These are phyloP conservation scores for Pinus tabuliformis DNA, from an alignment of 75 land plant species.

Conservation along the genomic window DNA sequence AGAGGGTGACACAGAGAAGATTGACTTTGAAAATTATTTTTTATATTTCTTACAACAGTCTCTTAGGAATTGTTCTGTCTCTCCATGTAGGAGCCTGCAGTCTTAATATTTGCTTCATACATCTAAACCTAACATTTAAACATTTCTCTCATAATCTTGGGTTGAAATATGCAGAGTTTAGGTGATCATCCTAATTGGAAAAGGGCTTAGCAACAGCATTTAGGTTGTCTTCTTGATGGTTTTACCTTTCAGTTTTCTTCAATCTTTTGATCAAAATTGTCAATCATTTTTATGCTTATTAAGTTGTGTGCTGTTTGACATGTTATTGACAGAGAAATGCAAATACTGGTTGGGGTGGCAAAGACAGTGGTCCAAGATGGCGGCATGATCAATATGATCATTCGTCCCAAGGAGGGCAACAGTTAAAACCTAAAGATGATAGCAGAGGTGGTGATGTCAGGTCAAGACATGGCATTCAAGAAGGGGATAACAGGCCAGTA, in stretches of 20 bases:
- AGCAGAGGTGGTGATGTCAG: neutral
- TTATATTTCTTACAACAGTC: no score
- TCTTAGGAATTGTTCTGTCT: neutral
- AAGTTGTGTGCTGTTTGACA: neutral
- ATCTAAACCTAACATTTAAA: neutral
- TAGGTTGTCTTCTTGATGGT: neutral
- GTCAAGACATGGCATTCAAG: conserved; percentile 5
- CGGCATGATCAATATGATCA: conserved; percentile 64
- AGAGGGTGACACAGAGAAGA: no score
- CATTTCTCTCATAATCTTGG: neutral
- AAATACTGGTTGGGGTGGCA: conserved; percentile 84
- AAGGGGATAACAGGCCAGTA: conserved; percentile 1
- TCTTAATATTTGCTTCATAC: neutral
- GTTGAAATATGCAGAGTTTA: neutral
- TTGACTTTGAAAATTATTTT: no score
- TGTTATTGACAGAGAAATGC: conserved; percentile 60
- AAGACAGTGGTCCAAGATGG: conserved; percentile 56
- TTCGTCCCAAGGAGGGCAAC: conserved; percentile 16
- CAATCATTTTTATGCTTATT: neutral
- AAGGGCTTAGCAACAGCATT: neutral
- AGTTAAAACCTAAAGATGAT: neutral
- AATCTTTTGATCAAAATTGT: neutral
- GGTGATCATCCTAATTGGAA: neutral
- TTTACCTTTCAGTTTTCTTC: neutral
- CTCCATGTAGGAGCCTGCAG: neutral